Evolutionary conservation across 2,329 filamentous ascomycete species (phyloP).

Genomic region (Gaeumannomyces sp.): DNA sequence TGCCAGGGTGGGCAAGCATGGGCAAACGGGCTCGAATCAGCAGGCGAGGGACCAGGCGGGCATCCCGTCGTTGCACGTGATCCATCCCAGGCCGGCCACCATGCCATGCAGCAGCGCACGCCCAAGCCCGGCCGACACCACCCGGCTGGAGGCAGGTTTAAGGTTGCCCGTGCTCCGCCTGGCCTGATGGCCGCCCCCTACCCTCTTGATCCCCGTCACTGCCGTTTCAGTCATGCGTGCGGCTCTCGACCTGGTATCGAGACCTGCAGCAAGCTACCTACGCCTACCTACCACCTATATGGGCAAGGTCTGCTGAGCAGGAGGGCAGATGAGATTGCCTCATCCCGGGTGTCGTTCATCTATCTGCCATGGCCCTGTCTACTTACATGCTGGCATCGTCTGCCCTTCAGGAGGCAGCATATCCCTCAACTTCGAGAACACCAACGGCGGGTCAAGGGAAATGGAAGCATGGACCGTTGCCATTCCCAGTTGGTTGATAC

Average conservation of each 20-base stretch:
- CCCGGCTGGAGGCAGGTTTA: too few relatives aligned
- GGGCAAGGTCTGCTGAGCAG: not conserved
- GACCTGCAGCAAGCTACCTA: not conserved
- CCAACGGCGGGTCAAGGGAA: not conserved
- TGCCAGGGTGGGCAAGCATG: not conserved
- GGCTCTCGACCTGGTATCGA: not conserved
- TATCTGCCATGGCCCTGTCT: not conserved
- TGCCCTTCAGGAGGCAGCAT: not conserved
- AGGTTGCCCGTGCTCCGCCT: too few relatives aligned
- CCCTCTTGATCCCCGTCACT: not conserved
- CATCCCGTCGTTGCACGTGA: not conserved
- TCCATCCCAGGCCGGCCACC: not conserved
- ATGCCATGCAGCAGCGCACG: too few relatives aligned
- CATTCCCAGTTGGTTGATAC: not conserved
- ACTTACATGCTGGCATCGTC: not conserved
- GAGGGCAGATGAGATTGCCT: not conserved
- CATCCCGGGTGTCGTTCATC: not conserved
- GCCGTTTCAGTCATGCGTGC: constrained; percentile 1
- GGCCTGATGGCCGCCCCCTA: too few relatives aligned
- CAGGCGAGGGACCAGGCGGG: too few relatives aligned
- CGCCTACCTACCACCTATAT: too few relatives aligned
- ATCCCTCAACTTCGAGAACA: too few relatives aligned
- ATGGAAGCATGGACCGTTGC: not conserved
- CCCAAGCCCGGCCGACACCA: too few relatives aligned
- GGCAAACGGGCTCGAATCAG: not conserved